Evolutionary conservation across 306 rosid genomes (phyloP), one percentile per base, ranked within the genome.

Genomic region (Lathyrus aphaca): DNA sequence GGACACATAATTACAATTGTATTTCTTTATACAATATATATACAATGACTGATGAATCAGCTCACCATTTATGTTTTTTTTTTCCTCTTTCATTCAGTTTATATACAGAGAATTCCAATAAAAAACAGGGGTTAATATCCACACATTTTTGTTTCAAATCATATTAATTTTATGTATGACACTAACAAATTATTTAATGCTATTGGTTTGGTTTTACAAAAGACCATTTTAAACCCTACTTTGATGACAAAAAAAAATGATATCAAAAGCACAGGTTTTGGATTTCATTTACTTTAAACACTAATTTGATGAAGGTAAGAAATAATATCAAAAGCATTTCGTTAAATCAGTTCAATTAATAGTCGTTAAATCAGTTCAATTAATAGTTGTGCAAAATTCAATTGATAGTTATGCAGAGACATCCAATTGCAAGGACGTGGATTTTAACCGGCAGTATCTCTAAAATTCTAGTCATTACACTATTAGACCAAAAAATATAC

Each of bases 1-100:
- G 83, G 77, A 68, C 66, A 75, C 80, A 68, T 6, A 76, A 74
- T 78, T 69, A 56, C 32, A 38, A 72, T 61, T 80, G 79, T 80
- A 80, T 57, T 81, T 85, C 79, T 69, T 59, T 37, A 44, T 56
- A 19, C 77, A 80, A 57, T 68, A 62, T 71, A 76, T 66, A 49
- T 35, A 30, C 27, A 72, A 50, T 43, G 58, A 29, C 50, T 44
- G 6, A 57, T 61, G 70, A 73, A 54, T 68, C 70, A 66, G 65
- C 77, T 66, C 57, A 27, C 16, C 54, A 3, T 25, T 44, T 72
- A 6, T 45, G 32, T 19, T 1, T 46, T 53, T 18, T 13, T 13
- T 13, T 23, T 17, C 10, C 8, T 46, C 48, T 43, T 43, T 32
- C 38, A 6, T 32, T 32, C n/a, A 15, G 19, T 16, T 16, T 32